A percentile compares a stretch with the other conserved stretches of the same genome.
Conservation (phyloP, 2,329 filamentous ascomycete species). For the Graphilbum fragrans region DNA sequence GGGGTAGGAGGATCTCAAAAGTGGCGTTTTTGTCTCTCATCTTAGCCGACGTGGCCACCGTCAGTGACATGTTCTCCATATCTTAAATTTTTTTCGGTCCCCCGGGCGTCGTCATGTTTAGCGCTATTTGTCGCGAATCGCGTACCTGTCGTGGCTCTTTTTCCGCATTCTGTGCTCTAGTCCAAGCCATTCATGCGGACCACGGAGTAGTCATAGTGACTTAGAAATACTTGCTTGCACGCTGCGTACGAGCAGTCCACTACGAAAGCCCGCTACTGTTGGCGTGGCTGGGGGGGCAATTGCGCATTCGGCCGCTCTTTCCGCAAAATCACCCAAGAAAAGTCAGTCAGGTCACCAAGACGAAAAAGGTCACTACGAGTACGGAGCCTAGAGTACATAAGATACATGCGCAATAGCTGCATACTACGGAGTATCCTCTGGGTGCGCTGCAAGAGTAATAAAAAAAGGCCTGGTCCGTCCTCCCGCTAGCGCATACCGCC, state of each 20-base stretch:
- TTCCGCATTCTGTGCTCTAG: no score
- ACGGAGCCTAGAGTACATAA: no score
- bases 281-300: constrained; percentile 5
- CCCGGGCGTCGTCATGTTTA: constrained; percentile 1
- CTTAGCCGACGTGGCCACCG: no score
- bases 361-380: not conserved
- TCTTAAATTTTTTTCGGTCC: not conserved
- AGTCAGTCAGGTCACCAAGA: not conserved
- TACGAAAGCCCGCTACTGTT: constrained; percentile 1
- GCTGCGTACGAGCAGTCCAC: no score
- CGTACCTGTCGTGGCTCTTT: no score
- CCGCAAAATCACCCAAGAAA: constrained; percentile 1
- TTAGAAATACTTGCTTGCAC: no score
- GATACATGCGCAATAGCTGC: no score
- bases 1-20: no score
- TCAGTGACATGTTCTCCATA: not conserved
- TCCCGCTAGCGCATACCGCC: not conserved
- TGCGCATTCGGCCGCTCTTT: constrained; percentile 5
- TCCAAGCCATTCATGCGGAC: no score
- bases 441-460: not conserved
- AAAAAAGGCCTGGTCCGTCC: not conserved
- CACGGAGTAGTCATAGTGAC: no score
- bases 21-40: no score
- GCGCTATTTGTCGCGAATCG: constrained; percentile 8
- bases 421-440: not conserved